phyloP scores from a whole-genome alignment of 768 basidiomycete genomes.

The Chiua virens region DNA sequence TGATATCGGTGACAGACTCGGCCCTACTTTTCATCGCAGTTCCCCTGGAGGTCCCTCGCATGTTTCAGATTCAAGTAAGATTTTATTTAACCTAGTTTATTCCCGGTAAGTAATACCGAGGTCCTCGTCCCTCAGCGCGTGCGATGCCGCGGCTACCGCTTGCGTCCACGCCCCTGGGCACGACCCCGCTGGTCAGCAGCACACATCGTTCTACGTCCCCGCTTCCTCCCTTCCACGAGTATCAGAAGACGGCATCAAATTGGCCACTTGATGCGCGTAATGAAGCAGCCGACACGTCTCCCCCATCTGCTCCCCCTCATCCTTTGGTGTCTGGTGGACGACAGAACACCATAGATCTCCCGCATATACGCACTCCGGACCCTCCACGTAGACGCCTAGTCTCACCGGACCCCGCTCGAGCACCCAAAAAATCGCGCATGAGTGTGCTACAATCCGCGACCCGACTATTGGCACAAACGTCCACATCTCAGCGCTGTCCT shows the following conservation, averaged over 20 bases:
- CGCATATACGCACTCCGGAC: constrained; percentile 10
- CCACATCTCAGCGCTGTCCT: background rate
- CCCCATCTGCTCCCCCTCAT: background rate
- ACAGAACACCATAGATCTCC: background rate
- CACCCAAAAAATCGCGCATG: background rate
- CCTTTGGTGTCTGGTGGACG: background rate
- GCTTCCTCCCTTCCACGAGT: background rate
- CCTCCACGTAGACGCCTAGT: constrained; percentile 2
- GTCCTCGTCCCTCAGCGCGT: constrained; percentile 6
- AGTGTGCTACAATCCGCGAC: background rate
- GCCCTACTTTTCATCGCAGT: background rate
- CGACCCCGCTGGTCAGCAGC: background rate
- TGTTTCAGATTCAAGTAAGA: constrained; percentile 15
- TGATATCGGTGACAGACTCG: background rate
- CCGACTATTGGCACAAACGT: background rate
- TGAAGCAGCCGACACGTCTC: background rate
- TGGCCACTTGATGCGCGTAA: constrained; percentile 9
- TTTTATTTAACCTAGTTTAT: background rate
- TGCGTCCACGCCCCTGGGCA: background rate
- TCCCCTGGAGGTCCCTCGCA: constrained; percentile 9
- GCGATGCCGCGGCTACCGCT: background rate
- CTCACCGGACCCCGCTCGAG: constrained; percentile 1
- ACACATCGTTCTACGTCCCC: background rate
- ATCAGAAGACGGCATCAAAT: background rate
- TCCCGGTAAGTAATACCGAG: constrained; percentile 7